Percentiles rank a stretch among this genome's conserved stretches.
Evolutionary conservation across 805 yeast species (phyloP).

Genomic region (Yamadazyma nakazawae): DNA sequence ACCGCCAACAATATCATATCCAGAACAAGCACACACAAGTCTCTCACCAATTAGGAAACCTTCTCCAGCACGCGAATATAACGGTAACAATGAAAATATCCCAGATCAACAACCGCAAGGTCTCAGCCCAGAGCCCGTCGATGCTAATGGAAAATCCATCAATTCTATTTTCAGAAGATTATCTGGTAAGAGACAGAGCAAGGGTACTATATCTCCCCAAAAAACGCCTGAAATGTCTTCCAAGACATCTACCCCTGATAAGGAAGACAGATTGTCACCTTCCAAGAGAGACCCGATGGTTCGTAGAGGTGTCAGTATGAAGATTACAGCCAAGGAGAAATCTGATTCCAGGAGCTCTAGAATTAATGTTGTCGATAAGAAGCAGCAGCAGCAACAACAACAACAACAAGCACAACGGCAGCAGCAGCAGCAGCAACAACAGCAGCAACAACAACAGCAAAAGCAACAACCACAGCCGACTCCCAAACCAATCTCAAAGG

Average conservation of each 20-base stretch:
- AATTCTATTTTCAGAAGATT: slow-evolving; percentile 36
- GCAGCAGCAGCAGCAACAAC: slow-evolving; percentile 5
- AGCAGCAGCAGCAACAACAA: slow-evolving; percentile 6
- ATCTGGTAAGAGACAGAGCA: slow-evolving; percentile 27
- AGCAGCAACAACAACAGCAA: slow-evolving; percentile 3
- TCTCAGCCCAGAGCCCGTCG: slow-evolving; percentile 27
- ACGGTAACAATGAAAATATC: slow-evolving; percentile 20
- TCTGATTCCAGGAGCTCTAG: slow-evolving; percentile 16
- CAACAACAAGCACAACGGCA: slow-evolving; percentile 5
- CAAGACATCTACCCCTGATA: slow-evolving; percentile 13
- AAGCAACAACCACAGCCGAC: slow-evolving; percentile 6
- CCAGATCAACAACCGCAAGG: slow-evolving; percentile 32
- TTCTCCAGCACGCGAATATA: background rate
- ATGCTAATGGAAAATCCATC: slow-evolving; percentile 30
- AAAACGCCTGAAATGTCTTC: slow-evolving; percentile 11
- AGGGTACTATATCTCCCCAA: slow-evolving; percentile 10
- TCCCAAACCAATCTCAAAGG: slow-evolving; percentile 22
- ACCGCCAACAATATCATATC: slow-evolving; percentile 22
- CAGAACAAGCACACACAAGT: slow-evolving; percentile 41
- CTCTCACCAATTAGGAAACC: slow-evolving; percentile 7
- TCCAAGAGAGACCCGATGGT: slow-evolving; percentile 40
- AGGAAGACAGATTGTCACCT: slow-evolving; percentile 11
- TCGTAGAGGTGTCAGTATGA: slow-evolving; percentile 61
- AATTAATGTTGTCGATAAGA: slow-evolving; percentile 5
- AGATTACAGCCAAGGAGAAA: slow-evolving; percentile 56